A percentile compares a stretch with the other conserved stretches of the same genome.
Conservation (phyloP, 176 grass and related monocot genomes). For the Triticum aestivum region DNA sequence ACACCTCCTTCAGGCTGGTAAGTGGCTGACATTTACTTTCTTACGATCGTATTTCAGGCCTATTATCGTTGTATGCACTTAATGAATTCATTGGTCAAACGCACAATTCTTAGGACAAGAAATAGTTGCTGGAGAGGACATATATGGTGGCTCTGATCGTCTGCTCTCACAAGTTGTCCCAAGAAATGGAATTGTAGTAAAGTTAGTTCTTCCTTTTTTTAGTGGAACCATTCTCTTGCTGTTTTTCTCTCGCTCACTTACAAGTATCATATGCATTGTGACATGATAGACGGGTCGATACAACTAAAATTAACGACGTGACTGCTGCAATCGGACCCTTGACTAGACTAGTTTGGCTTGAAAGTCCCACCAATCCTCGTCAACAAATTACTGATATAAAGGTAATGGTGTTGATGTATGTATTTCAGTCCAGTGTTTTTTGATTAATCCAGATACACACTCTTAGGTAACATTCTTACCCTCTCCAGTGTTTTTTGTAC, state of each 20-base stretch:
- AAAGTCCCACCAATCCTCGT: slow-evolving; percentile 97
- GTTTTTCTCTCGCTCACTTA: slow-evolving; percentile 31
- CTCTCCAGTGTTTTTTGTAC: slow-evolving; percentile 15
- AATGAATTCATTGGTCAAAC: not conserved
- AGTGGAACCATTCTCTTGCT: not conserved
- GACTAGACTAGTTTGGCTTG: slow-evolving; percentile 91
- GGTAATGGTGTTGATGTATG: slow-evolving; percentile 36
- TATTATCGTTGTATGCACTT: not conserved
- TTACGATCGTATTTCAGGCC: not conserved
- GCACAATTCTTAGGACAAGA: slow-evolving; percentile 64
- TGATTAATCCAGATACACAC: not conserved
- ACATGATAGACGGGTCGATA: slow-evolving; percentile 72
- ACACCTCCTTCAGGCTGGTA: slow-evolving; percentile 77
- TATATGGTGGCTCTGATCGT: slow-evolving; percentile 96
- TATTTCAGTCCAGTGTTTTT: not conserved
- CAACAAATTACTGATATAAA: slow-evolving; percentile 92
- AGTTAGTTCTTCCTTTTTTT: slow-evolving; percentile 68
- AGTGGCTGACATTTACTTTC: slow-evolving; percentile 8
- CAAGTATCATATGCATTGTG: slow-evolving; percentile 31
- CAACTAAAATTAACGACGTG: slow-evolving; percentile 64
- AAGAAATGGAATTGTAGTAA: slow-evolving; percentile 78
- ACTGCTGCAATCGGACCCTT: slow-evolving; percentile 54
- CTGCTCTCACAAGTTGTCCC: slow-evolving; percentile 88
- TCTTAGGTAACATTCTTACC: not conserved
- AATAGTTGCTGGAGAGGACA: slow-evolving; percentile 94